These are phyloP conservation scores for Yamadazyma takamatsuzukensis DNA, from an alignment of 805 yeast species.

Conservation along the genomic window DNA sequence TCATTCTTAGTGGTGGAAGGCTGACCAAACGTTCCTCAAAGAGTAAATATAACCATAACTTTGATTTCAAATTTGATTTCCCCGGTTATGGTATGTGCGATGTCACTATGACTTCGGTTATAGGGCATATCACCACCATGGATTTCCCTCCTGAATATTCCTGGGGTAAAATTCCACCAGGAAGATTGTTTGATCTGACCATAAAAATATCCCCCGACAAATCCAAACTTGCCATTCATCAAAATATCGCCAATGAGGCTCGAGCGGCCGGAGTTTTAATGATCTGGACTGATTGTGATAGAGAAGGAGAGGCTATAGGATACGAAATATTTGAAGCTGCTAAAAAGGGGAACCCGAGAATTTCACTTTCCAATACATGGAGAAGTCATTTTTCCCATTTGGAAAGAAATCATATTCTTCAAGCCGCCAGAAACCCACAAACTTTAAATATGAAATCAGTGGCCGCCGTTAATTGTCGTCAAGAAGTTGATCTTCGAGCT, in stretches of 20 bases:
- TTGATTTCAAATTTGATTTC: conserved; percentile 68
- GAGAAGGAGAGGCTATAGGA: conserved; percentile 95
- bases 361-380: conserved; percentile 47
- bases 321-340: conserved; percentile 79
- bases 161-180: conserved; percentile 67
- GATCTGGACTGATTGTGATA: conserved; percentile 99
- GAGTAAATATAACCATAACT: conserved; percentile 70
- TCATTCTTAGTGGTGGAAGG: conserved; percentile 72
- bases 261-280: conserved; percentile 57
- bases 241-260: conserved; percentile 67
- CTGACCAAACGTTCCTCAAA: conserved; percentile 44
- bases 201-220: conserved; percentile 34
- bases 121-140: conserved; percentile 73
- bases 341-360: conserved; percentile 38
- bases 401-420: conserved; percentile 66
- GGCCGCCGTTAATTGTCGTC: conserved; percentile 80
- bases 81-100: conserved; percentile 60
- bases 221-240: conserved; percentile 8
- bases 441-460: conserved; percentile 64
- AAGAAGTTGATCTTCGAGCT: conserved; percentile 82
- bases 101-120: conserved; percentile 87
- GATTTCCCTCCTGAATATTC: conserved; percentile 62
- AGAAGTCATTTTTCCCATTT: conserved; percentile 87
- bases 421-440: conserved; percentile 71
- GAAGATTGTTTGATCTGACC: conserved; percentile 70